Base-by-base conservation (phyloP, 108 stramenopile species). In the Cyclotella atomus region DNA sequence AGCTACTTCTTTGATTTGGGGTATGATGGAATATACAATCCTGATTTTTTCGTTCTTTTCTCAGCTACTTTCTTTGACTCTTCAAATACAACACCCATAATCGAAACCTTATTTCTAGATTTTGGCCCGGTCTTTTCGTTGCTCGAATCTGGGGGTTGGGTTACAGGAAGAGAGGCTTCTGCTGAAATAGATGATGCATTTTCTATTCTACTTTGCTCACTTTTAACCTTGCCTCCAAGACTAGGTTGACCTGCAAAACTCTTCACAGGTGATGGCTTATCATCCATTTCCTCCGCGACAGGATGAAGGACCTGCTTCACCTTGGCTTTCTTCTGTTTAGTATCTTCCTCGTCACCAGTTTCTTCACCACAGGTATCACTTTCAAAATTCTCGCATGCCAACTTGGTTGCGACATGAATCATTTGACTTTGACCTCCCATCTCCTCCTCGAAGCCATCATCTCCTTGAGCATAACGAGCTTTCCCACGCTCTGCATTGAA, bases 401-500 rank as follows among this genome's bases (percentile, higher is more conserved):
- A 43, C 1, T 45, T 70, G 6, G 78, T 76, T 7, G 73, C 65
- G 16, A 79, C 82, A 30, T 79, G 73, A 38, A 82, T 63, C 20
- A 82, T 64, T 68, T 92, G 91, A 46, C 84, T 89, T 24, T 55
- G 47, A 2, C 87, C 91, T 35, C 89, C 91, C 87, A 92, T 87
- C 50, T 89, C 89, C 35, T 92, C 89, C 9, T 92, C 91, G 62
- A 77, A 88, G 9, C 82, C 86, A 2, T 89, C 84, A 50, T 91
- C 88, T 14, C 88, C 90, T 33, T 79, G 57, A 19, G 59, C 53
- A 20, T 88, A 65, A 15, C 72, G 71, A 19, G 91, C 88, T 21
- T 83, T 72, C 15, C 87, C 88, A 27, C 79, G 75, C 24, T 87
- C 87, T 10, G 60, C 63, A 20, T 82, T 53, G 25, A 89, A 85